A percentile compares a stretch with the other conserved stretches of the same genome.
phyloP scores from a whole-genome alignment of 805 yeast genomes.

The Sugiyamaella chiloensis region DNA sequence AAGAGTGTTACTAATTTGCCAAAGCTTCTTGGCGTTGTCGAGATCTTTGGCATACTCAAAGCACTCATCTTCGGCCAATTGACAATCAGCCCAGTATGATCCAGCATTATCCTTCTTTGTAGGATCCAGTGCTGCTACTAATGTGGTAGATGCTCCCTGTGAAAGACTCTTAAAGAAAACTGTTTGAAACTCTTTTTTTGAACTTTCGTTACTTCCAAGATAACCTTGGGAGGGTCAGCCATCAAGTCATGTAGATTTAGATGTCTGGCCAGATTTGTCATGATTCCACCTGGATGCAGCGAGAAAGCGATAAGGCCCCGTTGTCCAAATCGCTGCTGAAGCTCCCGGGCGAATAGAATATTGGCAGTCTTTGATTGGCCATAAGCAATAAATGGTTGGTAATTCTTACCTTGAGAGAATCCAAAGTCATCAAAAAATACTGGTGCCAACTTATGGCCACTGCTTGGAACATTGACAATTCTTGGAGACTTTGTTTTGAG shows the following conservation, averaged over 20 bases:
- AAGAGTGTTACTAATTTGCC: not conserved
- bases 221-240: constrained; percentile 1
- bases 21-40: constrained; percentile 11
- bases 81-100: not conserved
- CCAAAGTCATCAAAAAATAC: constrained; percentile 8
- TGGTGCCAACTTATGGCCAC: constrained; percentile 9
- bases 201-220: constrained; percentile 20
- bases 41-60: constrained; percentile 6
- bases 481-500: constrained; percentile 8
- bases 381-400: constrained; percentile 13
- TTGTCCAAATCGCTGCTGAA: constrained; percentile 4
- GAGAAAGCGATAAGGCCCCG: constrained; percentile 11
- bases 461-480: constrained; percentile 10
- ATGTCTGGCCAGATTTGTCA: constrained; percentile 8
- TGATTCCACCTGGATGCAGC: constrained; percentile 16
- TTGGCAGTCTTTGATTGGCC: constrained; percentile 20
- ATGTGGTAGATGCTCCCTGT: constrained; percentile 5
- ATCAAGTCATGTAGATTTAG: constrained; percentile 2
- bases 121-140: constrained; percentile 5
- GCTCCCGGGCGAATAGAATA: constrained; percentile 11
- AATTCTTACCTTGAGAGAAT: constrained; percentile 7
- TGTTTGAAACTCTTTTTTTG: not conserved
- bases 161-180: not conserved
- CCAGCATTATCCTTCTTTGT: not conserved
- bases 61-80: not conserved